Base-by-base conservation (phyloP, 768 basidiomycete genomes). In the Panaeolus papilionaceus region DNA sequence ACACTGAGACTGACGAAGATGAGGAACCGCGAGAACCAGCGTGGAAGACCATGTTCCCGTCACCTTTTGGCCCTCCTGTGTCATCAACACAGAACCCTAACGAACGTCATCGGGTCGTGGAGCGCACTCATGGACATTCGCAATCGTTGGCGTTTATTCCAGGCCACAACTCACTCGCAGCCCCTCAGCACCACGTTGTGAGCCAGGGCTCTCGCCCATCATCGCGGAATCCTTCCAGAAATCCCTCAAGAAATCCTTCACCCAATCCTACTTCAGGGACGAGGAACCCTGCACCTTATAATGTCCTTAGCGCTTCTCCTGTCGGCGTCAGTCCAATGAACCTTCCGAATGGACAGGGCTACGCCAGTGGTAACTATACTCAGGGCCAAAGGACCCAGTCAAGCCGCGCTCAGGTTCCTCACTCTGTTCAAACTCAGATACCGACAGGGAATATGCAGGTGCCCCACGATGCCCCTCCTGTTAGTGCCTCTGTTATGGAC, bases 251-350 rank as follows among this genome's bases (percentile, higher is more conserved):
- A 42, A 68, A 49, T 51, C 51, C 67, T 1, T 69, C 71, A 37
- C 68, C 69, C 12, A 63, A 66, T 40, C 70, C 47, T 10, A 12
- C 47, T 12, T 9, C 26, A 62, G 58, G 23, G 45, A 62, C 49
- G 63, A 69, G 63, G 37, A 67, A 70, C 28, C 72, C 71, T 20
- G 63, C 72, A 9, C 66, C 71, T 9, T 64, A 70, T 11, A 64
- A 66, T 12, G 23, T 67, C 23, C 38, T 68, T 0, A 51, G 67
- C n/a, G 61, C 72, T 45, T 69, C 70, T 10, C 62, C 64, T 14
- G 44, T 66, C 45, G 49, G 39, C 3, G n/a, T 64, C 6, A 18
- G 14, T 23, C 14, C 38, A 33, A 2, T 23, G 18, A 37, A 26
- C 40, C 39, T 47, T 37, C 23, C 64, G 37, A 16, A 20, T 51